A percentile compares a stretch with the other conserved stretches of the same genome.
phyloP scores from a whole-genome alignment of 2,329 filamentous ascomycete genomes.

The Colletotrichum spaethianum region DNA sequence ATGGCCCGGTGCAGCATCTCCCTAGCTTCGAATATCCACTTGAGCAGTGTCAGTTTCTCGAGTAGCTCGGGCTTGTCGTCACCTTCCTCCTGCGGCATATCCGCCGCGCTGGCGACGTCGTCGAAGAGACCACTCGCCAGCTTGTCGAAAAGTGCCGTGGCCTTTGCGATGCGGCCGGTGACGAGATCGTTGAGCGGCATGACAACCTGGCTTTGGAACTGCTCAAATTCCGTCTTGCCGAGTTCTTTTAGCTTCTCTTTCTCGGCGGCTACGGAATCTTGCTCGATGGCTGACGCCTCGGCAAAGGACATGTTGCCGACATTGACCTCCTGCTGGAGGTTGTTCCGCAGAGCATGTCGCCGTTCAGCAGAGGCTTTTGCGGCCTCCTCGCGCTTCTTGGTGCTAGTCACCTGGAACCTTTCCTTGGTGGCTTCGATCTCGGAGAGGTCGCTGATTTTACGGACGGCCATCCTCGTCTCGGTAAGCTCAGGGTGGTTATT shows the following conservation, averaged over 20 bases:
- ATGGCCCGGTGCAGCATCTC: conserved; percentile 88
- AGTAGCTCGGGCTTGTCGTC: conserved; percentile 94
- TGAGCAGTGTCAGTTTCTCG: conserved; percentile 93
- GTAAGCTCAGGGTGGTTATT: conserved; percentile 95
- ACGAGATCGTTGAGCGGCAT: conserved; percentile 86
- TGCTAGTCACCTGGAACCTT: conserved; percentile 69
- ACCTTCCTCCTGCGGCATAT: conserved; percentile 92
- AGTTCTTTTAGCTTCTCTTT: conserved; percentile 78
- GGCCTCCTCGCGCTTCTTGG: conserved; percentile 71
- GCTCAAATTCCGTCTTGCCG: conserved; percentile 85
- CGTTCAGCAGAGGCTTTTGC: conserved; percentile 64
- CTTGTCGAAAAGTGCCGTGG: conserved; percentile 83
- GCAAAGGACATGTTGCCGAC: conserved; percentile 85
- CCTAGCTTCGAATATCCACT: conserved; percentile 97
- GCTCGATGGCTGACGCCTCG: conserved; percentile 86
- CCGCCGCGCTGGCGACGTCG: conserved; percentile 75
- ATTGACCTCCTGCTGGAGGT: conserved; percentile 84
- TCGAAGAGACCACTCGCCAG: conserved; percentile 80
- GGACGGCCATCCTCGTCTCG: conserved; percentile 80
- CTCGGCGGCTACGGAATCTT: conserved; percentile 80
- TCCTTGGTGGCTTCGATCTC: conserved; percentile 80
- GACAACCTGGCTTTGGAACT: conserved; percentile 87
- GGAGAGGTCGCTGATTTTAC: conserved; percentile 79
- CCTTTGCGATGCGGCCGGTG: conserved; percentile 79
- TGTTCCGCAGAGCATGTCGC: conserved; percentile 76